Base-by-base conservation (phyloP, 2,329 filamentous ascomycete species). In the Alternaria burnsii region DNA sequence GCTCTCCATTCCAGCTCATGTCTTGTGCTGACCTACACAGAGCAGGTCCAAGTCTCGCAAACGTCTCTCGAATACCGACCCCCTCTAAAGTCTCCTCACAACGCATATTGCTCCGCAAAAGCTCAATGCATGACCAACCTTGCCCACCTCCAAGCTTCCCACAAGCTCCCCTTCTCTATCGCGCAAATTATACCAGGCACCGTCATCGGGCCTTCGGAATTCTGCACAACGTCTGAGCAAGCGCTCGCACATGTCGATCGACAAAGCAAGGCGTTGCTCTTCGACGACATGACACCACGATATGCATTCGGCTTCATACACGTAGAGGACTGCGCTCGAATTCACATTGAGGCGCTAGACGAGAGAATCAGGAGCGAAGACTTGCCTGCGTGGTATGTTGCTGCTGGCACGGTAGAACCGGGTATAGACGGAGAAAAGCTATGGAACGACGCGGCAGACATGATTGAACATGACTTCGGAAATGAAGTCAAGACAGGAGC, bases 251-350 rank as follows among this genome's bases (percentile, higher is more conserved):
- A 69, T 3, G 69, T 78, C 62, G 75, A 78, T 48, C 72, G 75
- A 22, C 76, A 77, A 66, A 72, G 67, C 3, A 67, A 68, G 30
- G 74, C 74, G 1, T 56, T 77, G 4, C 57, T 78, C 1, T 78
- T 78, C 60, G 70, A 76, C 36, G 70, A 70, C 10, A 57, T 66
- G 8, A 67, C 69, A 11, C 72, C 75, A 3, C 66, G 71, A 9
- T 77, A 78, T 59, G 67, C 69, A 6, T 78, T 78, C 52, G 74
- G 74, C 3, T 78, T 78, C n/a, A 73, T 77, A 26, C 67, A 75
- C 40, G 67, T 77, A 1, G 47, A 68, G 6, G 74, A 78, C 43
- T 76, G 73, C 53, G 74, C 75, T 11, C 63, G 55, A 9, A 63
- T 78, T 6, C 74, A 76, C 60, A 62, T 78, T 7, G 71, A 74